Base-by-base conservation (phyloP, 805 yeast genomes). In the Ogataea degrootiae region DNA sequence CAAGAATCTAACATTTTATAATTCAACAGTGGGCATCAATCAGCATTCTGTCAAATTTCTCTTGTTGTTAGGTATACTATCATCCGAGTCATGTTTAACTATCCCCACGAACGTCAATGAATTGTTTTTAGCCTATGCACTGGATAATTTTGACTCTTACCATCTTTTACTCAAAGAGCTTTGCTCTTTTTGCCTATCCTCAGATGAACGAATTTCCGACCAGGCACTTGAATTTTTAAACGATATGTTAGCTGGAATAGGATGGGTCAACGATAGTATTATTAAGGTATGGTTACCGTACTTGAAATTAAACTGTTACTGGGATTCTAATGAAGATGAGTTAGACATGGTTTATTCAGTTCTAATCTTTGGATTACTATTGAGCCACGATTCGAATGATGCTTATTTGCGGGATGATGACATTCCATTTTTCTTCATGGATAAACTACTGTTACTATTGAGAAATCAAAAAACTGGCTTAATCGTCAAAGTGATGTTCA, bases 171-270 rank as follows among this genome's bases (percentile, higher is more conserved):
- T 53, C 16, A 29, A 12, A 23, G 44, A 45, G 37, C 42, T 55
- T 19, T 51, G 57, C 41, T 43, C 48, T 4, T 47, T 34, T 19
- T 49, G 54, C 29, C 15, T 52, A 19, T 52, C 53, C 2, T 26
- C 42, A 2, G 34, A 42, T 12, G 17, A 39, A 5, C 31, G 16
- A 5, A 46, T 51, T 3, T 42, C 51, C 2, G 14, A 41, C 4
- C 23, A 37, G 16, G 48, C 55, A 9, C 43, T 55, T 23, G 44
- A 41, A 33, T 39, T 48, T 12, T 34, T 55, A 21, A 53, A 53
- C 36, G 49, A 50, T 22, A 29, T 53, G 14, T 35, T 55, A 21
- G 54, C 50, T 14, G 56, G 53, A 1, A 38, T 50, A 16, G 52
- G 54, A 26, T 38, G 45, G 29, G 48, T 45, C 16, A 46, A 48